These are phyloP conservation scores for Phaseolus coccineus DNA, from an alignment of 331 rosid genomes.

Conservation along the genomic window DNA sequence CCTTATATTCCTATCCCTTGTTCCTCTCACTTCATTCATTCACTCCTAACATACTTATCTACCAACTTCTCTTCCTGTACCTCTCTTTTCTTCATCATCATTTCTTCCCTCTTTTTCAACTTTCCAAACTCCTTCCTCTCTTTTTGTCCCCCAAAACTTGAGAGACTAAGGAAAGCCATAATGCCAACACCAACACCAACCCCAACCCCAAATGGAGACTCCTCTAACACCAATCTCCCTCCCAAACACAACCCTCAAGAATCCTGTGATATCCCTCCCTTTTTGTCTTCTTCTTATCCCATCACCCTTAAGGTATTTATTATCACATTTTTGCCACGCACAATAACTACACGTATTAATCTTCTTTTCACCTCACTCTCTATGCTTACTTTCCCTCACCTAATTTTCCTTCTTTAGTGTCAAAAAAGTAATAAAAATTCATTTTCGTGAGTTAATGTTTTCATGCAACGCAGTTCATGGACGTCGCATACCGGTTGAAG, in stretches of 20 bases:
- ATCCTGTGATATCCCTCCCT: conserved; percentile 58
- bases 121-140: not conserved
- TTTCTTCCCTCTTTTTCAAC: conserved; percentile 1
- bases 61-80: not conserved
- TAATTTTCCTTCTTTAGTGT: not conserved
- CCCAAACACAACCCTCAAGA: conserved; percentile 50
- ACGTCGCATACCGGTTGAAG: conserved; percentile 70
- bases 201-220: no score
- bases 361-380: not conserved
- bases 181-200: conserved; percentile 38
- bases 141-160: not conserved
- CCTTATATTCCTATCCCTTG: conserved; percentile 30
- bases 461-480: conserved; percentile 77
- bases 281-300: conserved; percentile 59
- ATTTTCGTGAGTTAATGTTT: not conserved
- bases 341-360: conserved; percentile 1
- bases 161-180: not conserved
- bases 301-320: conserved; percentile 75
- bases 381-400: not conserved
- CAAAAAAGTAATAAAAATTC: not conserved
- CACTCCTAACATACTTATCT: not conserved
- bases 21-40: conserved; percentile 55
- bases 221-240: not conserved
- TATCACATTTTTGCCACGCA: not conserved
- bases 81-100: not conserved